phyloP scores from a whole-genome alignment of 1,284 basidiomycete genomes.

The Ganoderma meredithae region DNA sequence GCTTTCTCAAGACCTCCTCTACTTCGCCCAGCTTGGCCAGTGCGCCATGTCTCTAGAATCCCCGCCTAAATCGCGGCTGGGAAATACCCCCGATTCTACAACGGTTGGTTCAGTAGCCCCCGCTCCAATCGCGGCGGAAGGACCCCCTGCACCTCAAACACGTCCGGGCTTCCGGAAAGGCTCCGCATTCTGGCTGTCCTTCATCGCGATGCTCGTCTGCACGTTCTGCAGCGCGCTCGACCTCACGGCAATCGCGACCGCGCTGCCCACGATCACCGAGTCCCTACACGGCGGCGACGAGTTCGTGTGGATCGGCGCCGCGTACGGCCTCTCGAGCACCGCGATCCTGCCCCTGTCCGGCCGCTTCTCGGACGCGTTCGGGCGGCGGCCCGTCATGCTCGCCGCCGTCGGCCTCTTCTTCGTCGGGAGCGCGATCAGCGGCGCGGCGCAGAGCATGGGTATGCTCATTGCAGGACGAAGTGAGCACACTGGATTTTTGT shows the following conservation, averaged over 20 bases:
- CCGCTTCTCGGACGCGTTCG: constrained; percentile 43
- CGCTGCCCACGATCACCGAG: constrained; percentile 24
- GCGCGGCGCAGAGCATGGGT: constrained; percentile 43
- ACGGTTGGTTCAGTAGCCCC: neutral
- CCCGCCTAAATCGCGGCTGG: neutral
- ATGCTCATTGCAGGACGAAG: constrained; percentile 39
- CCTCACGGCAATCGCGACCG: constrained; percentile 21
- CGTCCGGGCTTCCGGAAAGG: constrained; percentile 18
- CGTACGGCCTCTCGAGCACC: constrained; percentile 36
- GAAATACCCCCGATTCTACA: neutral
- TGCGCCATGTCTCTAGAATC: neutral
- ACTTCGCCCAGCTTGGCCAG: neutral
- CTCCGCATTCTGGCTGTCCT: constrained; percentile 32
- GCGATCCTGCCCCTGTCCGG: constrained; percentile 42
- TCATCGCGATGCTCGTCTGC: constrained; percentile 30
- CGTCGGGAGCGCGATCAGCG: constrained; percentile 45
- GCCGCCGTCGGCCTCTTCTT: constrained; percentile 43
- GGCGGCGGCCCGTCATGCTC: constrained; percentile 43
- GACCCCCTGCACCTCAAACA: neutral
- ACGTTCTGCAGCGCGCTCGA: constrained; percentile 41
- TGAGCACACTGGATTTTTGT: neutral
- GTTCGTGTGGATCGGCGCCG: constrained; percentile 13
- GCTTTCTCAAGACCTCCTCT: neutral
- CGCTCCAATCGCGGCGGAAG: too few relatives aligned
- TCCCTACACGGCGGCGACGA: constrained; percentile 14